These are phyloP conservation scores for Chaetomiaceae sp. DNA, from an alignment of 2,329 filamentous ascomycete species.

Conservation along the genomic window DNA sequence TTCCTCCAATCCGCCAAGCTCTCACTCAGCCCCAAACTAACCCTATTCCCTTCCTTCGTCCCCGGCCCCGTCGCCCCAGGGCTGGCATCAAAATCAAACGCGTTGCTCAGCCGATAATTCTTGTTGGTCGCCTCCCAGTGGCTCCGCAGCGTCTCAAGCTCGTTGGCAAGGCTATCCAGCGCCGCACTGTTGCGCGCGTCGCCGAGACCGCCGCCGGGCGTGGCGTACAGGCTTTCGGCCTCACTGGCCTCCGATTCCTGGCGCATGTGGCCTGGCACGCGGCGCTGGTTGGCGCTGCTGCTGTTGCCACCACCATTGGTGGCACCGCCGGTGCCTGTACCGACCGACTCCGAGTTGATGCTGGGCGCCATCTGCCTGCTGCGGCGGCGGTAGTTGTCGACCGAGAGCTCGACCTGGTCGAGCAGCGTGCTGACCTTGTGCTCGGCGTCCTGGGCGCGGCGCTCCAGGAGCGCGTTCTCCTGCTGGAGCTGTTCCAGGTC, in stretches of 20 bases:
- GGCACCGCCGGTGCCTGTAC: background rate
- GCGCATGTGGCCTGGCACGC: conserved; percentile 39
- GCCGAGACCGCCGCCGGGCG: conserved; percentile 38
- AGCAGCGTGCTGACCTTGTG: conserved; percentile 88
- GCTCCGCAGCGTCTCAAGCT: conserved; percentile 82
- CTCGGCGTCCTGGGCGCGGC: conserved; percentile 83
- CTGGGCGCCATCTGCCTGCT: conserved; percentile 58
- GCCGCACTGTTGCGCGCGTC: conserved; percentile 60
- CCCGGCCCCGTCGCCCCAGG: conserved; percentile 6
- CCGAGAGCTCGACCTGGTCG: conserved; percentile 89
- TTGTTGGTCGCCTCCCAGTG: conserved; percentile 97
- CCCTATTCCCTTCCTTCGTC: conserved; percentile 34
- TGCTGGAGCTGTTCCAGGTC: conserved; percentile 78
- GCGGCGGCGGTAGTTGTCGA: conserved; percentile 87
- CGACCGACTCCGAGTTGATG: conserved; percentile 35
- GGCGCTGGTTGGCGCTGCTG: conserved; percentile 25
- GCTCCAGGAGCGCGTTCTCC: conserved; percentile 77
- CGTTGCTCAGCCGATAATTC: conserved; percentile 84
- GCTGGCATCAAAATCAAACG: conserved; percentile 73
- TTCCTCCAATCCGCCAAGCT: conserved; percentile 77
- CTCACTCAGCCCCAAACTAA: conserved; percentile 56
- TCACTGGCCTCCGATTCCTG: conserved; percentile 58
- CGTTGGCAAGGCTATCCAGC: conserved; percentile 84
- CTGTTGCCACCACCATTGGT: conserved; percentile 3
- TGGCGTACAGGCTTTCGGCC: conserved; percentile 59